These are phyloP conservation scores for Mediolabrus comicus DNA, from an alignment of 108 stramenopile species.

Conservation along the genomic window DNA sequence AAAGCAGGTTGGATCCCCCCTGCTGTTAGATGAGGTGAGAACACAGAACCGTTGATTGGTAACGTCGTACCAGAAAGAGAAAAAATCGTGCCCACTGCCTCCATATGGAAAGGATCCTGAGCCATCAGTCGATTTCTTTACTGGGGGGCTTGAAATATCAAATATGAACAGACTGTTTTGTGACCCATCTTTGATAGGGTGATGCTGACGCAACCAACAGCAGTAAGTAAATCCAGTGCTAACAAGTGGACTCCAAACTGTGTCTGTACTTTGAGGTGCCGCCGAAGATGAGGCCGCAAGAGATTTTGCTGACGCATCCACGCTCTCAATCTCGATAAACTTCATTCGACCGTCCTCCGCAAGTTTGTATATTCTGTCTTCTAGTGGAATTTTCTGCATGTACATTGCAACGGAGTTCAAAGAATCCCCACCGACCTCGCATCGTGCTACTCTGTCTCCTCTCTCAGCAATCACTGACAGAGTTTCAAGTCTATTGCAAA, in stretches of 20 bases:
- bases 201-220: slow-evolving; percentile 71
- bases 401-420: slow-evolving; percentile 76
- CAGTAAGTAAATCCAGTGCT: slow-evolving; percentile 78
- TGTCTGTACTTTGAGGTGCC: slow-evolving; percentile 47
- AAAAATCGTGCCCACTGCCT: slow-evolving; percentile 48
- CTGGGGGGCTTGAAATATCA: slow-evolving; percentile 71
- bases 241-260: slow-evolving; percentile 69
- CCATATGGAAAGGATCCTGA: slow-evolving; percentile 35
- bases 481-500: slow-evolving; percentile 68
- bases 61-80: slow-evolving; percentile 83
- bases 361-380: slow-evolving; percentile 75
- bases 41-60: slow-evolving; percentile 70
- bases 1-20: slow-evolving; percentile 72
- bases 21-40: slow-evolving; percentile 59
- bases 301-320: slow-evolving; percentile 63
- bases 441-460: slow-evolving; percentile 67
- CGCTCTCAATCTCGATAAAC: slow-evolving; percentile 73
- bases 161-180: slow-evolving; percentile 69
- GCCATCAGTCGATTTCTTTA: slow-evolving; percentile 50
- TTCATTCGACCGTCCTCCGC: slow-evolving; percentile 74
- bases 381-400: slow-evolving; percentile 72
- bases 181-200: slow-evolving; percentile 47
- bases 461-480: slow-evolving; percentile 74
- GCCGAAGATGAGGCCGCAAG: slow-evolving; percentile 48
- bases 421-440: slow-evolving; percentile 75